Evolutionary conservation across 352 stramenopile species (phyloP), one percentile per base, ranked within the genome.

Genomic region (Globisporangium iwayamae): DNA sequence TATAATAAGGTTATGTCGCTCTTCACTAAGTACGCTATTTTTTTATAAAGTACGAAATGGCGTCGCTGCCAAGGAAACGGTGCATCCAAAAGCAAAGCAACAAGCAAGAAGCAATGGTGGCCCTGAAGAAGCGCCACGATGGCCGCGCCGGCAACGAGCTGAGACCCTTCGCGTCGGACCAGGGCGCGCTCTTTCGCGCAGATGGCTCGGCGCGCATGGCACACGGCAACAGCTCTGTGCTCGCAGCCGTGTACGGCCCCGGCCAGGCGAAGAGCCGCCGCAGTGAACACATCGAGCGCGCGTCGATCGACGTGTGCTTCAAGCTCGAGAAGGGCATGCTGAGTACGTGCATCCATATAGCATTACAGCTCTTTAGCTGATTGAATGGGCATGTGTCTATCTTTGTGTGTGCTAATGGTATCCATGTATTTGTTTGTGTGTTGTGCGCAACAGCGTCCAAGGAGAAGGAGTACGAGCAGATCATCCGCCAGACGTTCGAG

Each of bases 381-480:
- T 4, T 36, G 20, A 20, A 25, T 4, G 14, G 47, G 18, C 6
- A 47, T 22, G 11, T 22, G 6, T 30, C 10, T 32, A 34, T 11
- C 4, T 39, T 13, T 57, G 30, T 57, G 30, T 18, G 18, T 45
- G 13, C 38, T 57, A 39, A 56, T 50, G 20, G 2, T 41, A 9
- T 14, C 30, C 3, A 4, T 43, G 39, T 14, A 5, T 9, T 16
- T 56, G 28, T 38, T 20, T 53, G 22, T 54, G 4, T 54, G 22
- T 36, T 54, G 22, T 22, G 28, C 46, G 39, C 28, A 9, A 46
- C 41, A 92, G 83, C 75, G 54, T 87, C 81, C 51, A 90, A 88
- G 68, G 83, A 94, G 73, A 94, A 93, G 63, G 85, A 91, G 67
- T 91, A 89, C 67, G 85, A 94, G 66, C 79, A 88, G 74, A 78